phyloP scores from a whole-genome alignment of 352 stramenopile species.

The Globisporangium nodosum region DNA sequence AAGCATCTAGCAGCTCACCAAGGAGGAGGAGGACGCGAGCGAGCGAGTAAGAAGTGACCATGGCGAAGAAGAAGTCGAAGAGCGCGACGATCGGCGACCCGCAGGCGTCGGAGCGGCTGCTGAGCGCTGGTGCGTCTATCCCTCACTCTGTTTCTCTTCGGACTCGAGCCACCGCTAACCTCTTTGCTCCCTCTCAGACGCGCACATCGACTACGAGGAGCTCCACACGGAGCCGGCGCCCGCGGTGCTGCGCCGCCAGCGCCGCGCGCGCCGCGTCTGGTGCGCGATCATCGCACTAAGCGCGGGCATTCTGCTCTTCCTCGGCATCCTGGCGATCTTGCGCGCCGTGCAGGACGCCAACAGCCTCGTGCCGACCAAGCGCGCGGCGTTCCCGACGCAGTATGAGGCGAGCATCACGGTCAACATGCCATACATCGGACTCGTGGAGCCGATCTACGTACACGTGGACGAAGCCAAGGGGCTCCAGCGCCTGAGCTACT shows the following conservation, averaged over 20 bases:
- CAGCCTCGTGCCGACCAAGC: constrained; percentile 59
- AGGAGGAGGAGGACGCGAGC: no score
- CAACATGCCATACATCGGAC: constrained; percentile 87
- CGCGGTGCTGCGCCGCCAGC: constrained; percentile 40
- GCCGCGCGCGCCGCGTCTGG: constrained; percentile 70
- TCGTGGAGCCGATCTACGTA: constrained; percentile 85
- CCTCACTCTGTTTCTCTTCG: neutral
- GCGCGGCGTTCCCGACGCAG: constrained; percentile 68
- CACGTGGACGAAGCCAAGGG: constrained; percentile 69
- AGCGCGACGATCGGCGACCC: constrained; percentile 36
- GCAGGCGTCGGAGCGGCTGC: constrained; percentile 41
- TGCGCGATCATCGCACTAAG: constrained; percentile 77
- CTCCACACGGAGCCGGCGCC: constrained; percentile 28
- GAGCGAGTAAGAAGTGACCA: constrained; percentile 5
- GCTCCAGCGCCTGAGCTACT: constrained; percentile 85
- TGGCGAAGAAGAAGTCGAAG: constrained; percentile 65
- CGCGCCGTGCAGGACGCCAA: constrained; percentile 76
- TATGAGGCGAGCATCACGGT: constrained; percentile 86
- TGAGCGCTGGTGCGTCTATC: constrained; percentile 25
- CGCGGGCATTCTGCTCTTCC: constrained; percentile 76
- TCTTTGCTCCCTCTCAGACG: neutral
- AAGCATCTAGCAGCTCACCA: neutral
- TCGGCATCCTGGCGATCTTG: constrained; percentile 75
- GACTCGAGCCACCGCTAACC: neutral
- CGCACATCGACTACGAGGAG: constrained; percentile 9